Base-by-base conservation (phyloP, 768 basidiomycete species). In the Pluteus cervinus region DNA sequence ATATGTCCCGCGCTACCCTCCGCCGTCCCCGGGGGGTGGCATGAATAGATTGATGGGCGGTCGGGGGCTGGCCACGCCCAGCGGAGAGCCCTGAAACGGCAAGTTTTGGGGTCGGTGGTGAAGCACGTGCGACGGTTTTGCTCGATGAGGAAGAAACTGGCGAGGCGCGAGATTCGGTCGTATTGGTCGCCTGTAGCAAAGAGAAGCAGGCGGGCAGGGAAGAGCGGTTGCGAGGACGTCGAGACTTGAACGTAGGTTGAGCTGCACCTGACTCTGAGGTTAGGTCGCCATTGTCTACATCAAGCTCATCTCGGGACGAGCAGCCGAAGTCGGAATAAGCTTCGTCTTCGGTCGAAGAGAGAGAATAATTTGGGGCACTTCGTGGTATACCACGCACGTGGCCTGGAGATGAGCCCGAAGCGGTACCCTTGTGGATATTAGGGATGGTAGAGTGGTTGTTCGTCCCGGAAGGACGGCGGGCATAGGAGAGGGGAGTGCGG, bases 151-250 rank as follows among this genome's bases (percentile, higher is more conserved):
- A 63, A 7, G 73, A 66, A 38, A 69, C 39, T 47, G 69, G 62
- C 36, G 75, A 65, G 30, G 62, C 41, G 49, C 57, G 56, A 33
- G 55, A 45, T 33, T 59, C 50, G 23, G 52, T 43, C 12, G 65
- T 49, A 33, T 66, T 68, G 45, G 59, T 62, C 47, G 77, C 62
- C 53, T 78, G 74, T 25, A 87, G 69, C 41, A 85, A 67, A 32
- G 81, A 84, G 55, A 87, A 87, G 58, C 77, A 84, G 14, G 81
- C 74, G 15, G 84, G 84, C 20, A 87, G 71, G 54, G 78, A 81
- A 30, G 78, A 76, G 54, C 84, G 81, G 56, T 78, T 82, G 49
- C 75, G 78, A 48, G 59, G 66, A 41, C 65, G 69, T 60, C 66
- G 75, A 39, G 66, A 37, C 54, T 63, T 69, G n/a, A n/a, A n/a